phyloP scores from a whole-genome alignment of 306 rosid genomes.

The Fragaria nilgerrensis region DNA sequence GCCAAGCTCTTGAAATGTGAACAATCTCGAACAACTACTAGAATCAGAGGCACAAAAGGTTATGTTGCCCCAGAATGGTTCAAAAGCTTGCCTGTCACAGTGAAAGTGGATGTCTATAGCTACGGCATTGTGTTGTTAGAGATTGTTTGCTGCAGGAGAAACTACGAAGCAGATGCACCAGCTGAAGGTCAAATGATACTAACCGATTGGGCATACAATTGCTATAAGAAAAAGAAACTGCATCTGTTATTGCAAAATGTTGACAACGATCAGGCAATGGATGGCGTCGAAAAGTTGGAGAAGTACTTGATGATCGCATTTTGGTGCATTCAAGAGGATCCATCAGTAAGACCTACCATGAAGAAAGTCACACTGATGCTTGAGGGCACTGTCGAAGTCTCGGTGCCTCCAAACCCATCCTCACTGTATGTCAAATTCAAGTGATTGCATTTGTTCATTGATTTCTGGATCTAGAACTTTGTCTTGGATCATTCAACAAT shows the following conservation, averaged over 20 bases:
- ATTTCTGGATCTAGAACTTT: background rate
- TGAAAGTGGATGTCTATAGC: conserved; percentile 30
- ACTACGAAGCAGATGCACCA: background rate
- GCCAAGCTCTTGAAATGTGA: background rate
- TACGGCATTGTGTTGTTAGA: conserved; percentile 26
- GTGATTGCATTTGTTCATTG: background rate
- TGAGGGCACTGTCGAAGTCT: conserved; percentile 29
- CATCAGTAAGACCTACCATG: conserved; percentile 29
- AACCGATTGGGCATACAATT: conserved; percentile 31
- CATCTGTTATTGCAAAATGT: conserved; percentile 11
- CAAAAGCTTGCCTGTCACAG: conserved; percentile 2
- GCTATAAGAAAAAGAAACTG: conserved; percentile 5
- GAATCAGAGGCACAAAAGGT: conserved; percentile 39
- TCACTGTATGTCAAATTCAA: background rate
- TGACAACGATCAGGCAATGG: conserved; percentile 11
- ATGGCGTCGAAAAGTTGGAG: conserved; percentile 23
- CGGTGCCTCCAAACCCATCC: conserved; percentile 24
- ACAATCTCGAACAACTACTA: conserved; percentile 23
- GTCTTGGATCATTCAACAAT: too few relatives aligned
- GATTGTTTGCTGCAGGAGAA: conserved; percentile 29
- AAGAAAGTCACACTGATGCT: conserved; percentile 27
- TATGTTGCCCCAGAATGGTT: conserved; percentile 47
- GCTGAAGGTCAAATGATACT: conserved; percentile 6
- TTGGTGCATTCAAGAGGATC: conserved; percentile 40
- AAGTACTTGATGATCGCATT: conserved; percentile 30